Conservation (phyloP, 2,329 filamentous ascomycete genomes). For the Aspergillus quadrilineatus region DNA sequence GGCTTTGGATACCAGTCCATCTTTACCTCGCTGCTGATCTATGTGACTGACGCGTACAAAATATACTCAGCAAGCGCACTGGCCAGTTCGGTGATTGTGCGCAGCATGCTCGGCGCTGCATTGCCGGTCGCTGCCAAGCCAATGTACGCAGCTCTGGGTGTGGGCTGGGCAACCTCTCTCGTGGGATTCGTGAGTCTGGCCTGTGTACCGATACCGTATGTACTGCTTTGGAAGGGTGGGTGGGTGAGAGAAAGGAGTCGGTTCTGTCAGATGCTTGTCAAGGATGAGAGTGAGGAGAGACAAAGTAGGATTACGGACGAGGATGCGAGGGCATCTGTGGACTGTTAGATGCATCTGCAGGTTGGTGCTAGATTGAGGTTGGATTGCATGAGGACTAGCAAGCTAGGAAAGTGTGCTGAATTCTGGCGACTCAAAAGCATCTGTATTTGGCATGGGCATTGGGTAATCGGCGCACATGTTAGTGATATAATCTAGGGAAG, state of each 20-base stretch:
- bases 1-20: conserved; percentile 62
- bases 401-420: no score
- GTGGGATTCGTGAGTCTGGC: conserved; percentile 41
- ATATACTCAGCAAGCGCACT: conserved; percentile 61
- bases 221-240: conserved; percentile 30
- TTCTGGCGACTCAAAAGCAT: no score
- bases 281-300: conserved; percentile 18
- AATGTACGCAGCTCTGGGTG: conserved; percentile 40
- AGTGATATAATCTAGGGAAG: no score
- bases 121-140: conserved; percentile 53
- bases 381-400: no score
- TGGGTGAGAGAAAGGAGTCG: conserved; percentile 31
- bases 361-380: no score
- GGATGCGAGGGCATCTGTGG: no score
- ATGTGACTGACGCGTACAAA: conserved; percentile 67
- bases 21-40: conserved; percentile 65
- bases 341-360: no score
- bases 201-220: conserved; percentile 43
- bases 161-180: conserved; percentile 44
- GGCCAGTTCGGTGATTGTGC: conserved; percentile 51
- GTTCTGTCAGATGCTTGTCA: conserved; percentile 31
- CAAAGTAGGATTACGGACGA: no score
- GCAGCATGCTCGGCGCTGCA: conserved; percentile 54
- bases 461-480: no score
- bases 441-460: no score